These are phyloP conservation scores for Colletotrichum liriopes DNA, from an alignment of 2,329 filamentous ascomycete species.

Conservation along the genomic window DNA sequence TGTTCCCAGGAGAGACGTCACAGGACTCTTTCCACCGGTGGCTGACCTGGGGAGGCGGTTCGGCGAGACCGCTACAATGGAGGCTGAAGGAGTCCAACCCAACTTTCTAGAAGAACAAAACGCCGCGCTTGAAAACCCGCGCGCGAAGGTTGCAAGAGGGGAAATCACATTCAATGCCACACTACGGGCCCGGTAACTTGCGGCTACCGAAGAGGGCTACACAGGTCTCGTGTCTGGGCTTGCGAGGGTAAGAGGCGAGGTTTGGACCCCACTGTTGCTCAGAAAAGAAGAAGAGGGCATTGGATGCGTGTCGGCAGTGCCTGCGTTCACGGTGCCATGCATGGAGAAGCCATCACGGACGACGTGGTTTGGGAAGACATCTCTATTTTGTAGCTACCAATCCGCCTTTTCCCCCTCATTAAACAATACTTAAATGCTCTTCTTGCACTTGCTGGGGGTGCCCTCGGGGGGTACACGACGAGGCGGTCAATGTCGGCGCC, in stretches of 20 bases:
- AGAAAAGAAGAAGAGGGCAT: neutral
- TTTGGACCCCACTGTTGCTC: neutral
- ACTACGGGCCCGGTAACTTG: neutral
- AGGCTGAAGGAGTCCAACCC: neutral
- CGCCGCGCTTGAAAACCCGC: neutral
- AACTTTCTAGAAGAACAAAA: neutral
- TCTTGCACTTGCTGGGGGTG: slow-evolving; percentile 24
- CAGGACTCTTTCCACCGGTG: neutral
- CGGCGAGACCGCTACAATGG: neutral
- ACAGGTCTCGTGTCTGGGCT: neutral
- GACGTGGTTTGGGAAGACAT: neutral
- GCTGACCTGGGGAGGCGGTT: neutral
- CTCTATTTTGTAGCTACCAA: neutral
- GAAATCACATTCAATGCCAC: too few relatives aligned
- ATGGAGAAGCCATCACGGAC: neutral
- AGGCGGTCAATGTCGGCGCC: slow-evolving; percentile 73
- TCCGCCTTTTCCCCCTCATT: neutral
- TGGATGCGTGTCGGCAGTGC: neutral
- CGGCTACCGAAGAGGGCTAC: neutral
- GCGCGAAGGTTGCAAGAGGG: neutral
- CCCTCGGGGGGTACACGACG: slow-evolving; percentile 72
- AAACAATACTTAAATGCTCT: neutral
- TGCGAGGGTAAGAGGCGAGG: neutral
- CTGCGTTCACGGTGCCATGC: neutral
- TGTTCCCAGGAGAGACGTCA: neutral